Conservation (phyloP, 2,329 filamentous ascomycete genomes). For the Rhinocladiella mackenziei region DNA sequence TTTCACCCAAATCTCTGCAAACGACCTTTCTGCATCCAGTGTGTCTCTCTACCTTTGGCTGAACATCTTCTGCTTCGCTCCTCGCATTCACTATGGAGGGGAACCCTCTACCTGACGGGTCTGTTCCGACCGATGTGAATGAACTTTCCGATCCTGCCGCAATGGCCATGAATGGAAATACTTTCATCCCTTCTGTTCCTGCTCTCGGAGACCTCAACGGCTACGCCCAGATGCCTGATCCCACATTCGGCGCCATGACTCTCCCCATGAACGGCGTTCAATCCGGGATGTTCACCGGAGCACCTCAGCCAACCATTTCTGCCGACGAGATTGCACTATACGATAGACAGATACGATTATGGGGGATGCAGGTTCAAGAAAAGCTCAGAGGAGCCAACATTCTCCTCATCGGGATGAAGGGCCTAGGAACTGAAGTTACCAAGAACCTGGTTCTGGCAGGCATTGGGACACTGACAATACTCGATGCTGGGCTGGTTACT, state of each 20-base stretch:
- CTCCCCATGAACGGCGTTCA: conserved; percentile 15
- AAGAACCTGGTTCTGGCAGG: conserved; percentile 96
- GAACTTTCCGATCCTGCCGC: background rate
- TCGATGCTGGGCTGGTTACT: conserved; percentile 71
- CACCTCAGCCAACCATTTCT: conserved; percentile 22
- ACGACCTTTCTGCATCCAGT: no score
- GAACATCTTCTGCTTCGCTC: background rate
- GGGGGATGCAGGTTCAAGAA: conserved; percentile 93
- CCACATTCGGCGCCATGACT: conserved; percentile 11
- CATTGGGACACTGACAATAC: conserved; percentile 81
- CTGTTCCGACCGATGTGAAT: conserved; percentile 1
- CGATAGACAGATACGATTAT: conserved; percentile 93
- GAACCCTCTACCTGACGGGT: conserved; percentile 10
- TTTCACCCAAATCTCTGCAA: no score
- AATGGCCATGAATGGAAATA: conserved; percentile 1
- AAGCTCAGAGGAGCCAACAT: conserved; percentile 84
- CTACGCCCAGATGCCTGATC: conserved; percentile 8
- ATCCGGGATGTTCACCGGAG: conserved; percentile 14
- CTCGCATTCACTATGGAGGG: conserved; percentile 10
- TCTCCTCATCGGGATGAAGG: conserved; percentile 81
- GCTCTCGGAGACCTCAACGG: conserved; percentile 12
- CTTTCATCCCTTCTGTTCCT: conserved; percentile 8
- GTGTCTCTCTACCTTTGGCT: background rate
- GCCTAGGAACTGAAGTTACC: conserved; percentile 87
- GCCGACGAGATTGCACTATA: conserved; percentile 94